Conservation (phyloP, 208 protist genomes). For the Kentomonas sorsogonicus region DNA sequence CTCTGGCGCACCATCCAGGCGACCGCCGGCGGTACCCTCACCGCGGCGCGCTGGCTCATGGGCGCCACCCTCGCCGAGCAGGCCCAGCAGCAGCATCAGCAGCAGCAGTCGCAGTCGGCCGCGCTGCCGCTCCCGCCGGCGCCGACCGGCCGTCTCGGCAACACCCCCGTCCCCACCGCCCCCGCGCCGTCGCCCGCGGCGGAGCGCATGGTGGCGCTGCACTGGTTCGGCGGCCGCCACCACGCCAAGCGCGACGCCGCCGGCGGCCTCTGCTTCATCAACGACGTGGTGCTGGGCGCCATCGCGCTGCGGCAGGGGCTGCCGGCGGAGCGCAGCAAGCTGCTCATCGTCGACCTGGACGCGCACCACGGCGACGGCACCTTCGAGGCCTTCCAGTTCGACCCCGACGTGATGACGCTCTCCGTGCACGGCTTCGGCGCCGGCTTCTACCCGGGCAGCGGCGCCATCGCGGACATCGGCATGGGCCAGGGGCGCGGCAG, state of each 20-base stretch:
- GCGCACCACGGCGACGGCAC: constrained; percentile 99
- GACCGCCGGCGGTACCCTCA: constrained; percentile 36
- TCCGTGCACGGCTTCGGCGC: constrained; percentile 96
- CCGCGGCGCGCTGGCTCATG: constrained; percentile 31
- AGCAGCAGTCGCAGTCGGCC: too few relatives aligned
- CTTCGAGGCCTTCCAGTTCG: constrained; percentile 96
- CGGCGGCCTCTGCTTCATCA: constrained; percentile 98
- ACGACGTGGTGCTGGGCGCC: constrained; percentile 98
- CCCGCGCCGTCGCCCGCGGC: not conserved
- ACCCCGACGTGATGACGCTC: constrained; percentile 95
- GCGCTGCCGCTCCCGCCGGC: not conserved
- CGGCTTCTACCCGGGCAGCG: constrained; percentile 92
- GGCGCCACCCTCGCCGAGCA: not conserved
- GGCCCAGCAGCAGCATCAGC: not conserved
- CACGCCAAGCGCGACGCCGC: constrained; percentile 86
- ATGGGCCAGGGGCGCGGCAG: constrained; percentile 76
- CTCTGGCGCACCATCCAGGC: constrained; percentile 36
- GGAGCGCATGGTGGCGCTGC: constrained; percentile 86
- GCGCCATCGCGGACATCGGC: constrained; percentile 88
- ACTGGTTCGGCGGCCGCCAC: constrained; percentile 97
- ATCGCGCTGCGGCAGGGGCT: constrained; percentile 92
- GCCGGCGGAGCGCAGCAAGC: constrained; percentile 37
- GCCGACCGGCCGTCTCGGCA: not conserved
- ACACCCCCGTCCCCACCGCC: not conserved
- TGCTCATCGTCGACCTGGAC: constrained; percentile 98